Conservation (phyloP, 352 stramenopile species). For the Phytopythium helicoides region DNA sequence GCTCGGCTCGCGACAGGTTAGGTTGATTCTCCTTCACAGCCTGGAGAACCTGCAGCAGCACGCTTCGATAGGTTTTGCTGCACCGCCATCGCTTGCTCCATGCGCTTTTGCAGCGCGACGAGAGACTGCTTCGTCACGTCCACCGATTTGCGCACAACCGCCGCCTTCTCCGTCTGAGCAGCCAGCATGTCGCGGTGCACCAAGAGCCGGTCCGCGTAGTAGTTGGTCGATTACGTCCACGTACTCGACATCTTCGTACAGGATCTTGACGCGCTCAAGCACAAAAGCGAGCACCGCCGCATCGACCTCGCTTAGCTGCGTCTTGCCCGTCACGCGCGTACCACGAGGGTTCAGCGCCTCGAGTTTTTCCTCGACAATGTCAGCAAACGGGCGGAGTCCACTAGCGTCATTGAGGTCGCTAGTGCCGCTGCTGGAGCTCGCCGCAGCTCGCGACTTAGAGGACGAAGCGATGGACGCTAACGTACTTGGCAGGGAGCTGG, state of each 20-base stretch:
- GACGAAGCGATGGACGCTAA: conserved; percentile 54
- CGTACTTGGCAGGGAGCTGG: conserved; percentile 36
- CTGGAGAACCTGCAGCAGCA: conserved; percentile 70
- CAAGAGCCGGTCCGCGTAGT: conserved; percentile 52
- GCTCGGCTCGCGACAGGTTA: conserved; percentile 68
- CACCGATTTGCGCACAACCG: conserved; percentile 35
- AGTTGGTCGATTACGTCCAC: conserved; percentile 68
- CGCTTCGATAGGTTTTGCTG: conserved; percentile 77
- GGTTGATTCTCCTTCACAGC: conserved; percentile 83
- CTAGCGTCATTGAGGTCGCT: conserved; percentile 15
- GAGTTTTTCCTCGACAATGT: conserved; percentile 66
- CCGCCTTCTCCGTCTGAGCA: conserved; percentile 42
- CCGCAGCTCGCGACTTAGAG: conserved; percentile 16
- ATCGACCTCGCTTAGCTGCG: conserved; percentile 58
- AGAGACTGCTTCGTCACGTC: conserved; percentile 29
- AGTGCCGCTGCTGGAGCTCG: conserved; percentile 2
- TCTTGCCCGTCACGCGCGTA: conserved; percentile 66
- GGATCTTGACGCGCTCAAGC: conserved; percentile 68
- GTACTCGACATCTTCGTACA: conserved; percentile 79
- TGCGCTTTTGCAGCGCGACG: conserved; percentile 46
- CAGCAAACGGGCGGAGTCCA: conserved; percentile 42
- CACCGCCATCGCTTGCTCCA: conserved; percentile 54
- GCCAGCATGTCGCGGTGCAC: conserved; percentile 63
- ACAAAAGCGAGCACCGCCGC: conserved; percentile 72
- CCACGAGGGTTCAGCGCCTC: conserved; percentile 46